A percentile compares a stretch with the other conserved stretches of the same genome.
These are phyloP conservation scores for Simplicillium sp. DNA, from an alignment of 2,329 filamentous ascomycete genomes.

Conservation along the genomic window DNA sequence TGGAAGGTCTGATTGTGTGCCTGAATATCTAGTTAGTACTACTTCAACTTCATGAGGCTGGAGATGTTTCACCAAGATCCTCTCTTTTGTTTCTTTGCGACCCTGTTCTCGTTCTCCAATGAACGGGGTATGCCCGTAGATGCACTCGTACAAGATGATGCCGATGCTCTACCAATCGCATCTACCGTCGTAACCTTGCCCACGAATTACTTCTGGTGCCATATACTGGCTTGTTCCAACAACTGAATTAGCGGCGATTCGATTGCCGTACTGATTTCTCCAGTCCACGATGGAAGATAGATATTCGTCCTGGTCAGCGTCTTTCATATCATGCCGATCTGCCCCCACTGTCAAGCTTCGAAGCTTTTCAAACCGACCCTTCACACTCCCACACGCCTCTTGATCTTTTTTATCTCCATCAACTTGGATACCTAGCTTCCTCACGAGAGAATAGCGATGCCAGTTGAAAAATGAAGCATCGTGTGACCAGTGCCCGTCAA, in stretches of 20 bases:
- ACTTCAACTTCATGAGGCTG: not conserved
- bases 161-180: conserved; percentile 98
- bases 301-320: conserved; percentile 14
- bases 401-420: conserved; percentile 66
- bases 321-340: conserved; percentile 22
- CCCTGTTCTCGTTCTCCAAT: conserved; percentile 69
- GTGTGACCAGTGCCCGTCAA: conserved; percentile 92
- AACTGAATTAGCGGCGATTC: conserved; percentile 70
- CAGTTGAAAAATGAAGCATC: conserved; percentile 79
- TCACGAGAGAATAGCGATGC: conserved; percentile 69
- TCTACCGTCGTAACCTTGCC: conserved; percentile 77
- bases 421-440: conserved; percentile 65
- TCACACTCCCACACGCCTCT: conserved; percentile 34
- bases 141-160: conserved; percentile 87
- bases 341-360: conserved; percentile 19
- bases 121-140: conserved; percentile 89
- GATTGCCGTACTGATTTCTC: conserved; percentile 59
- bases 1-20: conserved; percentile 60
- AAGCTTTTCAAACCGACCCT: conserved; percentile 22
- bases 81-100: conserved; percentile 73
- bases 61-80: conserved; percentile 57
- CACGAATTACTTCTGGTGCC: conserved; percentile 85
- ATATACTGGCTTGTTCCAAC: conserved; percentile 98
- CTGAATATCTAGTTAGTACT: conserved; percentile 28
- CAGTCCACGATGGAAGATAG: conserved; percentile 48